Percentiles rank a stretch among this genome's conserved stretches.
Evolutionary conservation across 768 basidiomycete genomes (phyloP).

Genomic region (Leccinum disarticulatum): DNA sequence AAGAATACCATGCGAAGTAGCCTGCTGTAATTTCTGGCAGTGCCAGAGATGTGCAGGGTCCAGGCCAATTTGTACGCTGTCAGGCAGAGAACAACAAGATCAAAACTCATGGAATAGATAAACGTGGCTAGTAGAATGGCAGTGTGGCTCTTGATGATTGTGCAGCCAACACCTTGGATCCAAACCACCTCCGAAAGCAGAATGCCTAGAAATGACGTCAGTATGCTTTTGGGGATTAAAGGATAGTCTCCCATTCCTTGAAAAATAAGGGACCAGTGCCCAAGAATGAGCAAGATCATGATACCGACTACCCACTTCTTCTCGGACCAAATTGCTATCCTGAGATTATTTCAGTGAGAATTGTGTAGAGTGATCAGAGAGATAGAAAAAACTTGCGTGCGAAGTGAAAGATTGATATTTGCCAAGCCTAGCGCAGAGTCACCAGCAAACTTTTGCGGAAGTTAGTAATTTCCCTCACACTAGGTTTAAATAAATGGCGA

Average conservation of each 20-base stretch:
- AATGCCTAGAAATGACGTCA: not conserved
- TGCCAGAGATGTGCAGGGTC: too few relatives aligned
- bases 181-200: too few relatives aligned
- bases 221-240: not conserved
- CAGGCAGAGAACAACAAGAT: too few relatives aligned
- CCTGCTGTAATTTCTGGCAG: too few relatives aligned
- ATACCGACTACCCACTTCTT: constrained; percentile 49
- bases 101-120: too few relatives aligned
- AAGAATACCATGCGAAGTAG: too few relatives aligned
- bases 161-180: too few relatives aligned
- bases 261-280: constrained; percentile 71
- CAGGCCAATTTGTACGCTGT: too few relatives aligned
- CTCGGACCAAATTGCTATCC: constrained; percentile 67
- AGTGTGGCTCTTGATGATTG: too few relatives aligned
- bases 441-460: constrained; percentile 37
- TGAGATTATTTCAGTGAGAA: constrained; percentile 20
- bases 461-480: not conserved
- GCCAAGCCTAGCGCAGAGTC: constrained; percentile 44
- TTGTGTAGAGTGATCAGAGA: not conserved
- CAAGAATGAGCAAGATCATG: constrained; percentile 54
- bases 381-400: constrained; percentile 35
- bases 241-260: constrained; percentile 43
- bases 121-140: too few relatives aligned
- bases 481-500: not conserved
- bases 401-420: constrained; percentile 46